phyloP scores from a whole-genome alignment of 2,329 filamentous ascomycete genomes.

The Colletotrichum tofieldiae region DNA sequence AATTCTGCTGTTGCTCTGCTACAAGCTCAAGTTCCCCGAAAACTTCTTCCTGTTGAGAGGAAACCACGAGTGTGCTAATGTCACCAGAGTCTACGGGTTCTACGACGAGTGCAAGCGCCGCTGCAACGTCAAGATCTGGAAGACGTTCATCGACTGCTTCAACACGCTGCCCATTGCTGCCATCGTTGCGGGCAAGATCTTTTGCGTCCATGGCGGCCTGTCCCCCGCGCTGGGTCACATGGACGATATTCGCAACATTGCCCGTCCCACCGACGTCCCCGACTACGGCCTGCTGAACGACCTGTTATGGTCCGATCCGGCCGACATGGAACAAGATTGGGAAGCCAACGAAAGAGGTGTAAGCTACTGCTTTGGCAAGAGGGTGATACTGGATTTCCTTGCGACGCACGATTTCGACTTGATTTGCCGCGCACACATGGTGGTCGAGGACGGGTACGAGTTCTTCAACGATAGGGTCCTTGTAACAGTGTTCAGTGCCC shows the following conservation, averaged over 20 bases:
- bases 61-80: slow-evolving; percentile 97
- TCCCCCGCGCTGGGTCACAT: slow-evolving; percentile 95
- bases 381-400: slow-evolving; percentile 96
- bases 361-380: slow-evolving; percentile 98
- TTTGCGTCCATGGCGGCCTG: slow-evolving; percentile 95
- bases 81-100: slow-evolving; percentile 96
- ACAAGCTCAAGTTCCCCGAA: slow-evolving; percentile 97
- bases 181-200: slow-evolving; percentile 98
- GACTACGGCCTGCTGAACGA: slow-evolving; percentile 97
- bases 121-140: slow-evolving; percentile 98
- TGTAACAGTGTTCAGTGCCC: slow-evolving; percentile 97
- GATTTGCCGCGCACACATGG: slow-evolving; percentile 98
- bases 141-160: slow-evolving; percentile 97
- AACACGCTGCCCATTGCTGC: slow-evolving; percentile 95
- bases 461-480: slow-evolving; percentile 97
- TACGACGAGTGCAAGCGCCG: slow-evolving; percentile 98
- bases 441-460: slow-evolving; percentile 98
- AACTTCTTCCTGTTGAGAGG: slow-evolving; percentile 97
- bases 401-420: slow-evolving; percentile 96
- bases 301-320: slow-evolving; percentile 96
- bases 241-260: slow-evolving; percentile 98
- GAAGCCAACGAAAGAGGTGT: slow-evolving; percentile 97
- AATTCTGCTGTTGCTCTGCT: slow-evolving; percentile 91
- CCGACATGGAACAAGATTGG: slow-evolving; percentile 98
- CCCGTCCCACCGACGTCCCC: slow-evolving; percentile 94